These are phyloP conservation scores for Lepidium didymum DNA, from an alignment of 345 rosid genomes.

Conservation along the genomic window DNA sequence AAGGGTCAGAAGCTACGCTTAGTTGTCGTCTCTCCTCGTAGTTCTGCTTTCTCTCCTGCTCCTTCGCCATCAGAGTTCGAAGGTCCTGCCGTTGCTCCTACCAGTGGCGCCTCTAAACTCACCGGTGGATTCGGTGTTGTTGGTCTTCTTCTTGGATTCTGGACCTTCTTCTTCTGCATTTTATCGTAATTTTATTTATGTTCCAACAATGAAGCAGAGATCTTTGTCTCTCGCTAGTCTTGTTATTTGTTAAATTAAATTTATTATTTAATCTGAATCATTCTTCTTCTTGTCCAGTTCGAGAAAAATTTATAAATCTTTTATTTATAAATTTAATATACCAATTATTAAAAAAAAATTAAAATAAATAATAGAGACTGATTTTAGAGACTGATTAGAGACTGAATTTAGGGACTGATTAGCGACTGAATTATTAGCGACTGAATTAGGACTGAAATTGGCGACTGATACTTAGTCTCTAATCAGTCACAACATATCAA, in stretches of 20 bases:
- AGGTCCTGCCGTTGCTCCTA: constrained; percentile 32
- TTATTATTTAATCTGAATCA: not conserved
- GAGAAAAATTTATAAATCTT: no score
- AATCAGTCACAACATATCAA: no score
- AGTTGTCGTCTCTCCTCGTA: constrained; percentile 21
- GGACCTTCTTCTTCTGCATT: constrained; percentile 1
- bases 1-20: constrained; percentile 32
- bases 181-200: constrained; percentile 1
- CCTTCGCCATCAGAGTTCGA: constrained; percentile 29
- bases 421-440: no score
- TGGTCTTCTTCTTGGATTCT: constrained; percentile 21
- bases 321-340: no score
- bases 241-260: not conserved
- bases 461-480: no score
- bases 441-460: no score
- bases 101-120: constrained; percentile 14
- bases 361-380: no score
- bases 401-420: no score
- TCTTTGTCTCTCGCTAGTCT: not conserved
- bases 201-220: not conserved
- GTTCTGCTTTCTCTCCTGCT: constrained; percentile 25
- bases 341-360: no score
- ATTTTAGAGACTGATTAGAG: no score
- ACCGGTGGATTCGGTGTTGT: not conserved
- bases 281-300: no score